Base-by-base conservation (phyloP, 805 yeast species). In the Metschnikowia lochheadii region DNA sequence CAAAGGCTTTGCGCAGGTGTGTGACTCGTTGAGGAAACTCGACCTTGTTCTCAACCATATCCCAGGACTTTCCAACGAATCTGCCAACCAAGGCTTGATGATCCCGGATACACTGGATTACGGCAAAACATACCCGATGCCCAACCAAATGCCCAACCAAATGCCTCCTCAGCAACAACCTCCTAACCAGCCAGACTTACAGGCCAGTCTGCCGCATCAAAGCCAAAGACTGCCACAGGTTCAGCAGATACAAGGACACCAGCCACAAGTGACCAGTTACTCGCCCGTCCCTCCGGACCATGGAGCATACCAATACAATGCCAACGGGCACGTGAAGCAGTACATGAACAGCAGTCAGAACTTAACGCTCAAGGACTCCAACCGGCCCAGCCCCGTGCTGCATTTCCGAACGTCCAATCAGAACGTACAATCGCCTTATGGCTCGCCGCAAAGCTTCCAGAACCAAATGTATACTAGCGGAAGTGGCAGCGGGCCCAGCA, bases 1-100 rank as follows among this genome's bases (percentile, higher is more conserved):
- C 3, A 83, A 84, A 55, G 85, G 88, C 31, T 89, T 88, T 62
- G 86, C 81, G 31, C 91, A 87, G 54, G 89, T 89, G 33, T 80
- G 81, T n/a, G 80, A 78, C 48, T 96, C 97, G 0, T 68, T 90
- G 40, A 73, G 75, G 46, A 80, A 83, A 59, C 79, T 91, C 50
- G 92, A 89, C 59, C 76, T 85, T 56, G 78, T 91, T 2, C 69
- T 89, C 47, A 76, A 78, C 21, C 88, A 88, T 51, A 82, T 91
- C 17, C 96, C 96, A 0, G 91, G 89, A 0, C 65, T 85, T 33
- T 63, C 80, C 39, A 70, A 61, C 45, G 77, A 75, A 17, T 63
- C 64, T 46, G 57, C 63, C 0, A 75, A 70, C 26, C 60, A 70
- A 37, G 76, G 76, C 3, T 61, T 65, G 58, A 61, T 68, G 42